Percentiles rank a stretch among this genome's conserved stretches.
phyloP scores from a whole-genome alignment of 495 filamentous ascomycete species.

The Pyrenula aspistea region DNA sequence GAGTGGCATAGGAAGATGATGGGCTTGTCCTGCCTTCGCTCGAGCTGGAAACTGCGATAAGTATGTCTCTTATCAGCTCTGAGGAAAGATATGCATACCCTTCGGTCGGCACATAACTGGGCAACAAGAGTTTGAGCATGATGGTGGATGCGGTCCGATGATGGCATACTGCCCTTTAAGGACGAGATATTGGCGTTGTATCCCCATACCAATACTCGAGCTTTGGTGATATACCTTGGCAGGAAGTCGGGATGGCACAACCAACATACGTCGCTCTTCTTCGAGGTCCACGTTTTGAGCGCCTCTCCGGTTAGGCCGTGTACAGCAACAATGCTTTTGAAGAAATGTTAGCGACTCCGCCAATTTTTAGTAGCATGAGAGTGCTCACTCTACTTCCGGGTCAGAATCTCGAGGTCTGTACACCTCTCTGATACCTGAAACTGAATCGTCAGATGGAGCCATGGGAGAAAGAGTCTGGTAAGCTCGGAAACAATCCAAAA shows the following conservation, averaged over 20 bases:
- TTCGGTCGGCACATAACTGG: constrained; percentile 10
- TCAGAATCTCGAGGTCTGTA: not conserved
- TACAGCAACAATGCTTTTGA: constrained; percentile 25
- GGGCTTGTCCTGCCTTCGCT: constrained; percentile 3
- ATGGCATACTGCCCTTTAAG: constrained; percentile 4
- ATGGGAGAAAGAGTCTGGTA: not conserved
- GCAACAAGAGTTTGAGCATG: constrained; percentile 21
- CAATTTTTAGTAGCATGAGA: not conserved
- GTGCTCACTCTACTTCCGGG: not conserved
- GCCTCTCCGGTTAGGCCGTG: constrained; percentile 30
- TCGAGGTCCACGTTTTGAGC: constrained; percentile 16
- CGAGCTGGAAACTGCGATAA: not conserved
- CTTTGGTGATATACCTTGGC: constrained; percentile 13
- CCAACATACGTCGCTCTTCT: constrained; percentile 12
- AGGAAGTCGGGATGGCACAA: constrained; percentile 13
- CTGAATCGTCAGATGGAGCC: not conserved
- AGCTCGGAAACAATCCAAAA: not conserved
- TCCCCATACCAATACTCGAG: constrained; percentile 16
- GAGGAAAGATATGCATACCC: not conserved
- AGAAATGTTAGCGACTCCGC: not conserved
- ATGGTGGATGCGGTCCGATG: constrained; percentile 13
- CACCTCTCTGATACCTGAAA: not conserved
- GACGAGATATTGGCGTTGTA: constrained; percentile 17
- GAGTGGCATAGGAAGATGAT: constrained; percentile 14
- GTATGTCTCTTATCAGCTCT: not conserved